Evolutionary conservation across 2,329 filamentous ascomycete genomes (phyloP).

Genomic region (Botrytis medusae): DNA sequence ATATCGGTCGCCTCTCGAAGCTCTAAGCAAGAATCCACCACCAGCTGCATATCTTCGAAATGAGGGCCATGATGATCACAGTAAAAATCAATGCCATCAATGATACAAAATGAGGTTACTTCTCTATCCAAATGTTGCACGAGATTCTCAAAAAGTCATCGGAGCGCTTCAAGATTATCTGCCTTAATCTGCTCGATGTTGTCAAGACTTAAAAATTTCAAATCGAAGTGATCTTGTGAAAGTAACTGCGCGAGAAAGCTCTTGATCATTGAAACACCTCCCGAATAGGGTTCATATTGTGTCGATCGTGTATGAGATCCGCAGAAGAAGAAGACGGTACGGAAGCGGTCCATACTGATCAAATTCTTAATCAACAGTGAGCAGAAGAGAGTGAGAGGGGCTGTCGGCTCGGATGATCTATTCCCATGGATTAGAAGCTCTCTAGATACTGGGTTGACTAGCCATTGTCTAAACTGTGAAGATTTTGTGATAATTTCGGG

Average conservation of each 20-base stretch:
- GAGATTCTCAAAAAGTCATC: not conserved
- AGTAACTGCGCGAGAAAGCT: not conserved
- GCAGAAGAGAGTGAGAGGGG: not conserved
- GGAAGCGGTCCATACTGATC: not conserved
- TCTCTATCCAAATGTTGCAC: not conserved
- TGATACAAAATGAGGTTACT: not conserved
- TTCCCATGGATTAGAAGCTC: not conserved
- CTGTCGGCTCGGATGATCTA: not conserved
- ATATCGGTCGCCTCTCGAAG: not conserved
- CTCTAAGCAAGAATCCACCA: not conserved
- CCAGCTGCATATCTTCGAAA: not conserved
- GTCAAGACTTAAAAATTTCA: not conserved
- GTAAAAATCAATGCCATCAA: not conserved
- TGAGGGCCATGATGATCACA: not conserved
- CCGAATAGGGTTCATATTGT: not conserved
- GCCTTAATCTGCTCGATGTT: not conserved
- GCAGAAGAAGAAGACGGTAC: not conserved
- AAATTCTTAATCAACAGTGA: not conserved
- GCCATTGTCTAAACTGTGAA: not conserved
- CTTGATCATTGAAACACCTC: not conserved
- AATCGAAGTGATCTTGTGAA: not conserved
- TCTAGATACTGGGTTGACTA: not conserved
- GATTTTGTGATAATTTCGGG: not conserved
- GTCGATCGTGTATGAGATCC: not conserved
- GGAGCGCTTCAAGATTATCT: not conserved